Percentiles rank a stretch among this genome's conserved stretches.
phyloP scores from a whole-genome alignment of 495 filamentous ascomycete species.

The Penicillium macrosclerotiorum region DNA sequence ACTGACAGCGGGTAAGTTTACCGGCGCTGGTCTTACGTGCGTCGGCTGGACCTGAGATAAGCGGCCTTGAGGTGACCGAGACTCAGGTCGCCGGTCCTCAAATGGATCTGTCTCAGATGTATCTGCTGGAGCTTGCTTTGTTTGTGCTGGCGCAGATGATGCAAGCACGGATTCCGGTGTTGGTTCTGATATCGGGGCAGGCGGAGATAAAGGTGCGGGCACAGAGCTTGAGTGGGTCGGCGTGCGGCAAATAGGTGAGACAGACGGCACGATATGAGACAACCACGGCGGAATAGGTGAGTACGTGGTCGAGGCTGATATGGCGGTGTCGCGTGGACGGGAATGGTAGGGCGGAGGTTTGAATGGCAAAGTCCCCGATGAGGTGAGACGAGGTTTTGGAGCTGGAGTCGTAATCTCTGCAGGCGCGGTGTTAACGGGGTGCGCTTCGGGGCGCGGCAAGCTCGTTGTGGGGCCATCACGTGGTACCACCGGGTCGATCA shows the following conservation, averaged over 20 bases:
- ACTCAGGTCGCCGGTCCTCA: not conserved
- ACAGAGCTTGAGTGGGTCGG: too few relatives aligned
- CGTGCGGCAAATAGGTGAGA: too few relatives aligned
- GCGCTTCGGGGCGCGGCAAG: not conserved
- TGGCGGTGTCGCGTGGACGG: too few relatives aligned
- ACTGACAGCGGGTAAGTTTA: too few relatives aligned
- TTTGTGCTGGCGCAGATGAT: not conserved
- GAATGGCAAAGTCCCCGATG: conserved; percentile 6
- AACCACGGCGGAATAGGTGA: too few relatives aligned
- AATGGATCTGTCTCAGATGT: not conserved
- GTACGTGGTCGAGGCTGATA: too few relatives aligned
- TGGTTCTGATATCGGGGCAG: not conserved
- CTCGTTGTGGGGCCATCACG: conserved; percentile 5
- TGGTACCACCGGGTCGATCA: conserved; percentile 47
- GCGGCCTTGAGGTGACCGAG: not conserved
- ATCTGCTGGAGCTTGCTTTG: not conserved
- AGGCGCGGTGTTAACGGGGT: not conserved
- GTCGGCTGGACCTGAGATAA: too few relatives aligned
- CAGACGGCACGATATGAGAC: too few relatives aligned
- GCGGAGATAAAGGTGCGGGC: not conserved
- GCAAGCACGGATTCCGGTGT: not conserved
- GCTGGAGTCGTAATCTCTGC: not conserved
- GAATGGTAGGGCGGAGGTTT: conserved; percentile 3
- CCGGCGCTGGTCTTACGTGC: too few relatives aligned
- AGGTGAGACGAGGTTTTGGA: not conserved